phyloP scores from a whole-genome alignment of 1,284 basidiomycete species.

The Pseudozyma sp. region DNA sequence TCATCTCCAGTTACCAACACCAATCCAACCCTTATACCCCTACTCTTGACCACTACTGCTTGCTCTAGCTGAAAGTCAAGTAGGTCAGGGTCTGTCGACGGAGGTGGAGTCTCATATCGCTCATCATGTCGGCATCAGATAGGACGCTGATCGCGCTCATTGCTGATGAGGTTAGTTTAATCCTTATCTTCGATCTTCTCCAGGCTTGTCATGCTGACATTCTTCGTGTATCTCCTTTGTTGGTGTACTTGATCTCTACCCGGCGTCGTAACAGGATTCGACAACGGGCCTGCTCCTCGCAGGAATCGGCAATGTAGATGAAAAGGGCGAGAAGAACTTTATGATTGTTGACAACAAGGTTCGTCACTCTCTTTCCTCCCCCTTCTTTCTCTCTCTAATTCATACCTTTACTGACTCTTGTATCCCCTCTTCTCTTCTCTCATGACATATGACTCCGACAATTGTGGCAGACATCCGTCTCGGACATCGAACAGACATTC shows the following conservation, averaged over 20 bases:
- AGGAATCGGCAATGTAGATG: constrained; percentile 65
- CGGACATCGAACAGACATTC: constrained; percentile 65
- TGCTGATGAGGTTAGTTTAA: constrained; percentile 55
- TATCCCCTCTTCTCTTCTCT: too few species aligned
- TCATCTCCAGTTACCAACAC: constrained; percentile 1
- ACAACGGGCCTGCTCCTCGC: constrained; percentile 68
- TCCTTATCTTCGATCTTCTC: background rate
- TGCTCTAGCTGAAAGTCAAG: too few species aligned
- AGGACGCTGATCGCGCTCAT: constrained; percentile 61
- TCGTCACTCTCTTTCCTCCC: too few species aligned
- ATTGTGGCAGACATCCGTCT: constrained; percentile 41
- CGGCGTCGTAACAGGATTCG: constrained; percentile 48
- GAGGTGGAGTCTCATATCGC: background rate
- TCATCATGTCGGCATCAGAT: constrained; percentile 50
- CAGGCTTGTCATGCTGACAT: background rate
- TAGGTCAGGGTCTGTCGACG: too few species aligned
- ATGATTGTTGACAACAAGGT: constrained; percentile 64
- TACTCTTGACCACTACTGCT: background rate
- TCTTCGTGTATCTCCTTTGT: background rate
- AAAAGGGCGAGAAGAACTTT: constrained; percentile 66
- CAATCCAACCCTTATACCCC: background rate
- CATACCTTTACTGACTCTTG: too few species aligned
- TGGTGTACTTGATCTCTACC: background rate
- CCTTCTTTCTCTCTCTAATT: too few species aligned
- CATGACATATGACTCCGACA: too few species aligned